Evolutionary conservation across 2,329 filamentous ascomycete species (phyloP).

Genomic region (Phyllachora maydis): DNA sequence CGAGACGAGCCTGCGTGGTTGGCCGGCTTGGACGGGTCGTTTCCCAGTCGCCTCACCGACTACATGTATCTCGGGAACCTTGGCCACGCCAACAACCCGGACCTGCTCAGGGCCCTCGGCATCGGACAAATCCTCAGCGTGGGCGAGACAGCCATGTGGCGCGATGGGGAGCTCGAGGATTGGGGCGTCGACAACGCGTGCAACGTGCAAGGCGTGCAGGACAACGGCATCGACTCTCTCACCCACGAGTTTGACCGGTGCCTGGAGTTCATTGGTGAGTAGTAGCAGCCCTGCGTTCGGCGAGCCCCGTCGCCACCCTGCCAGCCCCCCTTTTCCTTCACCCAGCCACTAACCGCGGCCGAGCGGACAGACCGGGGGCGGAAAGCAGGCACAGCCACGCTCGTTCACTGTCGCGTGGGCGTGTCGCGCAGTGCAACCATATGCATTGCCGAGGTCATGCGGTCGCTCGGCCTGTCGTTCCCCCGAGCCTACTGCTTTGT

Average conservation of each 20-base stretch:
- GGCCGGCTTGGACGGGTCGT: conserved; percentile 63
- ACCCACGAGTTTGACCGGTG: conserved; percentile 72
- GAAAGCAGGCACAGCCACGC: conserved; percentile 56
- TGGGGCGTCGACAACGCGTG: conserved; percentile 69
- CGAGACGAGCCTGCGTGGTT: conserved; percentile 60
- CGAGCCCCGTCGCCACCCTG: neutral
- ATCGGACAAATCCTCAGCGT: conserved; percentile 82
- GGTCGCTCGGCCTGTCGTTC: conserved; percentile 57
- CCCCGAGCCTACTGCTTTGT: conserved; percentile 94
- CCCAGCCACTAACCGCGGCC: neutral
- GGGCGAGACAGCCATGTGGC: conserved; percentile 74
- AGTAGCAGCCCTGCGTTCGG: neutral
- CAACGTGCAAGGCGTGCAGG: conserved; percentile 70
- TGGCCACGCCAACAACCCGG: conserved; percentile 82
- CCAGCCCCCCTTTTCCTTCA: neutral
- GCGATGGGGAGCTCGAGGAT: conserved; percentile 41
- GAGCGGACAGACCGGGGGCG: conserved; percentile 49
- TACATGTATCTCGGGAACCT: conserved; percentile 97
- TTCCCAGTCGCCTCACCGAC: conserved; percentile 72
- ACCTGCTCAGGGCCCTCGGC: conserved; percentile 57
- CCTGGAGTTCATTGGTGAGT: conserved; percentile 78
- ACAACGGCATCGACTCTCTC: conserved; percentile 89
- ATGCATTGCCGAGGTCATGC: conserved; percentile 98
- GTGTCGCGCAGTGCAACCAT: conserved; percentile 93
- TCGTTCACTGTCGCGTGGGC: conserved; percentile 91